Evolutionary conservation across 495 filamentous ascomycete genomes (phyloP).

Genomic region (Pyrenula massariospora): DNA sequence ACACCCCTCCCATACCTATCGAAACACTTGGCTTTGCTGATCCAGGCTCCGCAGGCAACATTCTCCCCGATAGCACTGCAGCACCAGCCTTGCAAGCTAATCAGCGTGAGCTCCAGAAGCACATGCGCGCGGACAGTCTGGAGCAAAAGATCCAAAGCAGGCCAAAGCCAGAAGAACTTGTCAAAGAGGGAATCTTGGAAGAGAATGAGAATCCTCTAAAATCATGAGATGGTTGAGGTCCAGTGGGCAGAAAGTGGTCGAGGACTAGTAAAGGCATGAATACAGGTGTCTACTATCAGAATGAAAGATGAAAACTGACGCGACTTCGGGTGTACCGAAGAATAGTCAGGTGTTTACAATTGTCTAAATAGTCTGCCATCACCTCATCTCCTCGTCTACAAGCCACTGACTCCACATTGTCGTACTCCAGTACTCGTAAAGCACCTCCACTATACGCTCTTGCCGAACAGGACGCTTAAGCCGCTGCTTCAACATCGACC

Average conservation of each 20-base stretch:
- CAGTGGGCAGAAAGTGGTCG: background rate
- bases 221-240: background rate
- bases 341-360: no score
- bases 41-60: slow-evolving; percentile 47
- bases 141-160: slow-evolving; percentile 72
- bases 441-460: no score
- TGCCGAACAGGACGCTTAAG: background rate
- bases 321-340: no score
- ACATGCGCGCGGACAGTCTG: slow-evolving; percentile 74
- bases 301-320: no score
- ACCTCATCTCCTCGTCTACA: no score
- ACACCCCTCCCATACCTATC: slow-evolving; percentile 3
- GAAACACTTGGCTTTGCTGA: background rate
- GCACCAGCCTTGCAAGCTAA: slow-evolving; percentile 66
- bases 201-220: slow-evolving; percentile 40
- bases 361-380: no score
- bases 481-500: background rate
- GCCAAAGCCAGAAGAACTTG: slow-evolving; percentile 60
- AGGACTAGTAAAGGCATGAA: background rate
- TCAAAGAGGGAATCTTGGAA: slow-evolving; percentile 64
- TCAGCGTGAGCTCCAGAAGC: slow-evolving; percentile 68
- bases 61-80: slow-evolving; percentile 64
- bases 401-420: no score
- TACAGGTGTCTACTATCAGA: background rate
- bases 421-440: no score